Evolutionary conservation across 2,329 filamentous ascomycete genomes (phyloP).

Genomic region (Emmonsiellopsis sp.): DNA sequence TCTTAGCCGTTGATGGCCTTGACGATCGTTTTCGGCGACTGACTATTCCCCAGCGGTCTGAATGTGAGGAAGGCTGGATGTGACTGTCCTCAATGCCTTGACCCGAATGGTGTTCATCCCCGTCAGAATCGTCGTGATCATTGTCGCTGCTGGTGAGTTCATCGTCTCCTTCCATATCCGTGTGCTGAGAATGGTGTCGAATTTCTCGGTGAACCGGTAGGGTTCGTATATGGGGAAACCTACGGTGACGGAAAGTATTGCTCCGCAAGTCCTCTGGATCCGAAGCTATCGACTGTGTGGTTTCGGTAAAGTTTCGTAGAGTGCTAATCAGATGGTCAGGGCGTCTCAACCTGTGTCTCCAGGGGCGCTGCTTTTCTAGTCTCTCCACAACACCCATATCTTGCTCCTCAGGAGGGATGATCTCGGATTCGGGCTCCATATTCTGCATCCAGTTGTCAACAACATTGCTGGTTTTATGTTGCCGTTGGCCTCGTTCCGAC

Average conservation of each 20-base stretch:
- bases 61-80: background rate
- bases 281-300: conserved; percentile 45
- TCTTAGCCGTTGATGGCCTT: conserved; percentile 34
- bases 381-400: conserved; percentile 49
- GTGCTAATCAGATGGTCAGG: conserved; percentile 14
- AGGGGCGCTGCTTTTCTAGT: conserved; percentile 41
- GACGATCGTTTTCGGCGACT: conserved; percentile 28
- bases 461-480: conserved; percentile 66
- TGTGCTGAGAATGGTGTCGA: conserved; percentile 48
- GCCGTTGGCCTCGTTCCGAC: conserved; percentile 50
- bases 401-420: conserved; percentile 51
- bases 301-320: conserved; percentile 40
- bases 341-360: conserved; percentile 41
- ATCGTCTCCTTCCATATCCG: conserved; percentile 81
- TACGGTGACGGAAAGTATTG: conserved; percentile 22
- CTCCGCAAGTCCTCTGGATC: conserved; percentile 42
- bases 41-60: conserved; percentile 16
- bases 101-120: conserved; percentile 16
- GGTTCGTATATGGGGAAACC: conserved; percentile 23
- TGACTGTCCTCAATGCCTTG: conserved; percentile 12
- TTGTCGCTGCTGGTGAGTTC: conserved; percentile 70
- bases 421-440: conserved; percentile 45
- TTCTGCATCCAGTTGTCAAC: conserved; percentile 86
- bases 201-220: conserved; percentile 23
- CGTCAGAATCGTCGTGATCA: conserved; percentile 46